Conservation (phyloP, 2,329 filamentous ascomycete species). For the Ceratocystis alfenasii region DNA sequence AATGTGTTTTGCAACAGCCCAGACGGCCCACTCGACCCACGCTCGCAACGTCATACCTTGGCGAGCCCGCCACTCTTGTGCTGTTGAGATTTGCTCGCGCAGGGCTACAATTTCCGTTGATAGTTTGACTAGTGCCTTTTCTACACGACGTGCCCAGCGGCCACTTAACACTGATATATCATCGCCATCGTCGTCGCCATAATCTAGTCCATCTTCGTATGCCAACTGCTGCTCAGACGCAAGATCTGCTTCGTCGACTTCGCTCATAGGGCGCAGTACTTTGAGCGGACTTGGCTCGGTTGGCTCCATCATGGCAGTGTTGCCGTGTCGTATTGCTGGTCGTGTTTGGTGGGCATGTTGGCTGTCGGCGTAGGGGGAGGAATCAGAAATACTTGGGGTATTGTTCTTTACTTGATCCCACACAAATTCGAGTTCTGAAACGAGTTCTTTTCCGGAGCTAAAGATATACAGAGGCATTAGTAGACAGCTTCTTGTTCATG, state of each 20-base stretch:
- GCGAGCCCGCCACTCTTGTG: slow-evolving; percentile 57
- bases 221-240: slow-evolving; percentile 39
- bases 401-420: slow-evolving; percentile 97
- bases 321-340: slow-evolving; percentile 31
- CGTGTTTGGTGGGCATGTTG: slow-evolving; percentile 23
- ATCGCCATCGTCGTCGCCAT: slow-evolving; percentile 28
- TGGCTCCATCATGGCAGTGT: slow-evolving; percentile 38
- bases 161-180: slow-evolving; percentile 15
- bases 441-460: slow-evolving; percentile 72
- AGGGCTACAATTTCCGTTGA: slow-evolving; percentile 86
- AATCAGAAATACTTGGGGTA: slow-evolving; percentile 50
- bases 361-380: slow-evolving; percentile 40
- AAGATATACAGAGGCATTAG: not conserved
- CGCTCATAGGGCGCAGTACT: slow-evolving; percentile 74
- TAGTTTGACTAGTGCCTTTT: slow-evolving; percentile 74
- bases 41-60: slow-evolving; percentile 52
- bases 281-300: slow-evolving; percentile 45
- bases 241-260: slow-evolving; percentile 58
- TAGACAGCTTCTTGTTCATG: not conserved
- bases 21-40: slow-evolving; percentile 61
- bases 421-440: slow-evolving; percentile 93
- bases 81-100: slow-evolving; percentile 75
- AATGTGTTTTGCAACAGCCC: slow-evolving; percentile 60
- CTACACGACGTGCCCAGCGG: slow-evolving; percentile 67
- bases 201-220: slow-evolving; percentile 36